Base-by-base conservation (phyloP, 805 yeast species). In the Komagataella kurtzmanii region DNA sequence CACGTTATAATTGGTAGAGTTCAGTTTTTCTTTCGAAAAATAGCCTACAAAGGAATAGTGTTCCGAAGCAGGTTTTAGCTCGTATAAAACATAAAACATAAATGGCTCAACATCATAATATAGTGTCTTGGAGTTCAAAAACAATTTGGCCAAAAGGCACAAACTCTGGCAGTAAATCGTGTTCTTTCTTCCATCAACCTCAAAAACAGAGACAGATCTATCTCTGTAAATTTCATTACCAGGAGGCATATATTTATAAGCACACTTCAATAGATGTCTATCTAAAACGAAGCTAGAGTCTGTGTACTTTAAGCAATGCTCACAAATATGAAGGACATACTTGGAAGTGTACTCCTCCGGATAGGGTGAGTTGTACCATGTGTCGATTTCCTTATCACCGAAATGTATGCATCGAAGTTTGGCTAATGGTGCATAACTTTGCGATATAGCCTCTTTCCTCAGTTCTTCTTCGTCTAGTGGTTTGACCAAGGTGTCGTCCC, bases 21-120 rank as follows among this genome's bases (percentile, higher is more conserved):
- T 84, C 54, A 85, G 70, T 58, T 83, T 83, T 59, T 90, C 97
- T 60, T 93, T 93, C 21, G 96, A 86, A 62, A 93, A 93, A 65
- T 93, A 93, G 0, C 99, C 99, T 44, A 90, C 90, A 66, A 93
- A 85, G 61, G 87, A 89, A 61, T 83, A 83, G 17, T 71, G 72
- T 6, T 61, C 60, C 2, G 60, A 57, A 0, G 55, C 49, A 4
- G 60, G 71, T 58, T 81, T 86, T 46, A 76, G 70, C 56, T 85
- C 93, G 4, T 91, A 85, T 47, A 93, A 66, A 1, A 90, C 80
- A 65, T 91, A 93, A 62, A 93, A 93, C 62, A 85, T 77, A 59
- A 91, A 91, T 1, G 98, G 97, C 64, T 93, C 97, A 47, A 91
- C 98, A 61, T 93, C 98, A 62, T 88, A 88, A 62, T 89, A 90